Base-by-base conservation (phyloP, 257 asterid species). In the Osmanthus fragrans region DNA sequence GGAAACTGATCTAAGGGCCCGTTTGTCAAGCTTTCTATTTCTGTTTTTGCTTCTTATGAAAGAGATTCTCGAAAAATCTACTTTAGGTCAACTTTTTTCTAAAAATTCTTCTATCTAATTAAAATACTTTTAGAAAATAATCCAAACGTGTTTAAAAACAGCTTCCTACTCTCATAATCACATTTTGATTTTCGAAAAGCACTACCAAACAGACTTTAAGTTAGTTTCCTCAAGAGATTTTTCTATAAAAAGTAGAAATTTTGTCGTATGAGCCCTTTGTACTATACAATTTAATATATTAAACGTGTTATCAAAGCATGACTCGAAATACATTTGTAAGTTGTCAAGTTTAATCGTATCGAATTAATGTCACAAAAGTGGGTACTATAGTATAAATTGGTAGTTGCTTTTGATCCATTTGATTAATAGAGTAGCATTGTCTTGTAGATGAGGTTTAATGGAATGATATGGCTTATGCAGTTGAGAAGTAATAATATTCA, bases 341-440 rank as follows among this genome's bases (percentile, higher is more conserved):
- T 60, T 60, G 29, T 60, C 29, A 21, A 7, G 67, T 21, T 23
- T 60, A 23, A 23, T 60, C 10, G 68, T 60, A 60, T 8, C 33
- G 1, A 60, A 23, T 10, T 8, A 42, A 42, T 12, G 51, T 42
- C 51, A 12, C 51, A 12, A 3, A 42, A 42, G 4, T 51, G 63
- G 23, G 63, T 10, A 12, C 79, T 67, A 78, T 10, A 12, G 77
- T 67, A 78, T 80, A 11, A 80, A 75, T 45, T 37, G 79, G 83
- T 47, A 39, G 87, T 86, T 84, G 86, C 70, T 81, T 25, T 36
- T 79, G 78, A 84, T 79, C 88, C 80, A 69, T 63, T 63, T 42
- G 56, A 68, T 75, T 30, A 45, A 68, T 39, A 67, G 73, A 73
- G 11, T 75, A 39, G 54, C 67, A 70, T 72, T n/a, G 68, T 39